Base-by-base conservation (phyloP, 768 basidiomycete species). In the Pleurotus sapidus region DNA sequence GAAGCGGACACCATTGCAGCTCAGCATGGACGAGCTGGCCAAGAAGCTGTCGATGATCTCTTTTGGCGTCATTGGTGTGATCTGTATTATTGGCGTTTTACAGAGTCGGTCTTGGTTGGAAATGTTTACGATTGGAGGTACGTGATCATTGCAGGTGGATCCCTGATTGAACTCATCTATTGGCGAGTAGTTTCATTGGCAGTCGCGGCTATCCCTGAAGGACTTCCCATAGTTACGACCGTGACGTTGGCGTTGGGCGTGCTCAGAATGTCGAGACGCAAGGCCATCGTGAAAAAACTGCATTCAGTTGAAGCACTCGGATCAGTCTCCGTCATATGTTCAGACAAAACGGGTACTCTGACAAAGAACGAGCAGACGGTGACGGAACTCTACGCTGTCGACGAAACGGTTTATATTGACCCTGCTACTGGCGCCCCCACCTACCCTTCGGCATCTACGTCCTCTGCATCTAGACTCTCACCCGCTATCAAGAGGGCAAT, bases 61-160 rank as follows among this genome's bases (percentile, higher is more conserved):
- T 3, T 98, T 98, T 62, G 90, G 85, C n/a, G 81, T 98, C 49
- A 98, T 98, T 61, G 95, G 95, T 4, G 69, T 97, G 37, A 98
- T 98, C 49, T 92, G 91, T 70, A 70, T 98, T 53, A 88, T 98
- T 60, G 96, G 95, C 6, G 84, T 95, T 14, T 72, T 87, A 60
- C 95, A 98, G 67, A 77, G 84, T 39, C 80, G 96, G 17, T 82
- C 89, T 8, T 97, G 94, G 95, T 74, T 98, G 9, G 95, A 96
- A 47, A 98, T 98, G 96, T 98, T 98, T 68, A 98, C 95, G 7
- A 98, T 98, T 60, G 95, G 95, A 77, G 95, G 95, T 95, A 65
- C 54, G 84, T 70, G 39, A 15, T 7, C 1, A 20, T 46, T 42
- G 25, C n/a, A n/a, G 15, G 37, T 34, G 40, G 47, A 17, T 23